A percentile compares a stretch with the other conserved stretches of the same genome.
Conservation (phyloP, 139 green algal species). For the Deuterostichococcus epilithicus region DNA sequence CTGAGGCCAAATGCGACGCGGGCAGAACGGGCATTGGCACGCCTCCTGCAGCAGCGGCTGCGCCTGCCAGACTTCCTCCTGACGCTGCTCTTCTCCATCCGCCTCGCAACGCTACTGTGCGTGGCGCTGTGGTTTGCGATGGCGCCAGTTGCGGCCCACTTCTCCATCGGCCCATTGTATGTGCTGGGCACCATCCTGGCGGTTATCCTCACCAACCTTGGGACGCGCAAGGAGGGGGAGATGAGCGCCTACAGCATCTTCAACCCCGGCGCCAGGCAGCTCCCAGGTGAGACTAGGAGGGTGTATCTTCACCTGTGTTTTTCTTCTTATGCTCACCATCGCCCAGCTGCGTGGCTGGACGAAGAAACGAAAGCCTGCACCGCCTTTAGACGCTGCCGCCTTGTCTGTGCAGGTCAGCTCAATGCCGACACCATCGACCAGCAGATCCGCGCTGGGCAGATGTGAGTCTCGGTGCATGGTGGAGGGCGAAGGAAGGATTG, state of each 20-base stretch:
- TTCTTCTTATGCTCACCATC: too few relatives aligned
- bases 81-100: constrained; percentile 12
- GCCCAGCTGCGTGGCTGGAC: too few relatives aligned
- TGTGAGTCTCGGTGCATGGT: too few relatives aligned
- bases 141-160: constrained; percentile 13
- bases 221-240: constrained; percentile 32
- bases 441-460: constrained; percentile 29
- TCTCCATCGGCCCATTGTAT: constrained; percentile 12
- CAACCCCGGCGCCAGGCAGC: constrained; percentile 30
- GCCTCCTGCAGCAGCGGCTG: constrained; percentile 11
- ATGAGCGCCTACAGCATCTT: constrained; percentile 49
- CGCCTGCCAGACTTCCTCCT: constrained; percentile 33
- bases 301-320: not conserved
- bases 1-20: constrained; percentile 7
- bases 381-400: too few relatives aligned
- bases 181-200: constrained; percentile 27
- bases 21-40: not conserved
- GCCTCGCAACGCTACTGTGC: constrained; percentile 19
- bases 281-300: constrained; percentile 23
- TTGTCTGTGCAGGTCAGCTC: constrained; percentile 22
- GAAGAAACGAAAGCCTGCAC: too few relatives aligned
- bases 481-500: too few relatives aligned
- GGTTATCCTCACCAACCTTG: constrained; percentile 50
- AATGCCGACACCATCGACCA: constrained; percentile 46
- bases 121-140: constrained; percentile 30